Percentiles rank a stretch among this genome's conserved stretches.
These are phyloP conservation scores for Cyamopsis tetragonoloba DNA, from an alignment of 306 rosid genomes.

Conservation along the genomic window DNA sequence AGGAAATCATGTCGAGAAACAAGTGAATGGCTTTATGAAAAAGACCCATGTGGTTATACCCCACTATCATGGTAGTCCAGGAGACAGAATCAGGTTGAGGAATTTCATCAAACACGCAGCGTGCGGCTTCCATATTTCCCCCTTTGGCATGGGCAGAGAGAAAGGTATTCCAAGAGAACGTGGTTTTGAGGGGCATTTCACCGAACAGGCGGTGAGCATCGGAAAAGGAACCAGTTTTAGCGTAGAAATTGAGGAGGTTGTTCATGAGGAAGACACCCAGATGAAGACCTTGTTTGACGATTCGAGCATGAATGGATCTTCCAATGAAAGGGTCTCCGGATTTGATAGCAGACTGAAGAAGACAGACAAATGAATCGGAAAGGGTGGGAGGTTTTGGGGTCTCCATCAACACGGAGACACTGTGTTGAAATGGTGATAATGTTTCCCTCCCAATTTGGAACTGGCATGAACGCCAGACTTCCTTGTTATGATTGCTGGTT, in stretches of 20 bases:
- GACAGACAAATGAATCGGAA: conserved; percentile 40
- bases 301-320: conserved; percentile 53
- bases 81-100: conserved; percentile 83
- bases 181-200: conserved; percentile 61
- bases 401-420: conserved; percentile 34
- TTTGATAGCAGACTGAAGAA: conserved; percentile 64
- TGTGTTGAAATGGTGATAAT: not conserved
- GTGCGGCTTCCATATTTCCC: conserved; percentile 56
- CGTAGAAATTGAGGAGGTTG: conserved; percentile 61
- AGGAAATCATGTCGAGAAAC: conserved; percentile 58
- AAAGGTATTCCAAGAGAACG: conserved; percentile 69
- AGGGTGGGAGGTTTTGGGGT: conserved; percentile 19
- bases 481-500: no score
- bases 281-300: conserved; percentile 66
- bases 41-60: conserved; percentile 60
- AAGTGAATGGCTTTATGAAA: conserved; percentile 40
- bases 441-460: not conserved
- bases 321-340: conserved; percentile 44
- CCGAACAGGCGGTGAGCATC: conserved; percentile 58
- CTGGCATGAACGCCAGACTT: not conserved
- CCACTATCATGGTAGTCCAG: conserved; percentile 75
- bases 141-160: conserved; percentile 64
- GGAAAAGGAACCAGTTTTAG: conserved; percentile 37
- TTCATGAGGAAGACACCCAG: conserved; percentile 58
- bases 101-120: conserved; percentile 48